Evolutionary conservation across 2,329 filamentous ascomycete genomes (phyloP), one percentile per base, ranked within the genome.

Genomic region (Fusarium albidum): DNA sequence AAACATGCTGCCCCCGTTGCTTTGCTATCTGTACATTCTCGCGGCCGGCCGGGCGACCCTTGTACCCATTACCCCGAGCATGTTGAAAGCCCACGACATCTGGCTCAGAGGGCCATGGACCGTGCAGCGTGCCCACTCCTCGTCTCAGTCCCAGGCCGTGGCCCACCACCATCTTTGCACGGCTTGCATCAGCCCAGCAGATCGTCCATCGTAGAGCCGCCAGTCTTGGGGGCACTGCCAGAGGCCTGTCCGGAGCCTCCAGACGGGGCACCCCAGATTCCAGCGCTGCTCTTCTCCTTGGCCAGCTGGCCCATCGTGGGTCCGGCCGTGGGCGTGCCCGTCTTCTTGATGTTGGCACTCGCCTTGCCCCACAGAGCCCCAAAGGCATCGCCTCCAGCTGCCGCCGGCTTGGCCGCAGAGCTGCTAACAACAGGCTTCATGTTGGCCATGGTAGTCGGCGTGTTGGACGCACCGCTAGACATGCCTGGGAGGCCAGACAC

Each of bases 201-300:
- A 67, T 83, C 80, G 50, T 78, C 77, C 39, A 82, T 71, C 15
- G 71, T 72, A 54, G 73, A 71, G 7, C 77, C 79, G 48, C 66
- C 65, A 35, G 65, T 57, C 59, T 70, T 66, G 41, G 66, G 66
- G 18, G 69, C 61, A 53, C 66, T 63, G 44, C 61, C 61, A 5
- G 67, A 59, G 1, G 72, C 64, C 57, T 75, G 70, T n/a, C 66
- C 50, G 6, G 69, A 44, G 61, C 71, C 59, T 62, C 78, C 55
- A 40, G 86, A 80, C 13, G 89, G 82, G 1, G 90, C 84, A 14
- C 94, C 95, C 92, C 96, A 99, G 59, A 99, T 91, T 8, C 93
- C 92, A 13, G 93, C 92, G 66, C 88, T 92, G 52, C 92, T 95
- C 82, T 98, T 97, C 76, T 97, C 92, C 80, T 97, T 97, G n/a